phyloP scores from a whole-genome alignment of 2,329 filamentous ascomycete genomes.

The Colletotrichum tropicale region DNA sequence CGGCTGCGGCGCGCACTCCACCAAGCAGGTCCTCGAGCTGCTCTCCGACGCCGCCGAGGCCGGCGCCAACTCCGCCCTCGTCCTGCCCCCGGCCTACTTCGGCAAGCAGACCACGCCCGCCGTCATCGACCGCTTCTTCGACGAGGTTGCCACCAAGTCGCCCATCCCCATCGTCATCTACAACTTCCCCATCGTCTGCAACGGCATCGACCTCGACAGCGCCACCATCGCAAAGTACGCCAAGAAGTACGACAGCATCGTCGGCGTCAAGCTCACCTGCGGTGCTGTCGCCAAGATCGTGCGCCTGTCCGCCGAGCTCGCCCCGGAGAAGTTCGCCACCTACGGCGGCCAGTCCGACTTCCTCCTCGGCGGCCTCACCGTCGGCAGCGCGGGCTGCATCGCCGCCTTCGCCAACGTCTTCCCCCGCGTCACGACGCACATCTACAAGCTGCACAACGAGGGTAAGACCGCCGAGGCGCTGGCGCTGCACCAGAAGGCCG shows the following conservation, averaged over 20 bases:
- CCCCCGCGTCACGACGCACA: slow-evolving; percentile 57
- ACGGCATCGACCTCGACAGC: slow-evolving; percentile 71
- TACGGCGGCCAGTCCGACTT: slow-evolving; percentile 79
- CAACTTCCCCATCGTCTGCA: slow-evolving; percentile 73
- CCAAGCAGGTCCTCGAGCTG: slow-evolving; percentile 65
- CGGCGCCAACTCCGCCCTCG: slow-evolving; percentile 65
- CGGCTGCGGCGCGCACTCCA: slow-evolving; percentile 68
- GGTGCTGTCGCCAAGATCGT: slow-evolving; percentile 75
- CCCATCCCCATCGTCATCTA: slow-evolving; percentile 67
- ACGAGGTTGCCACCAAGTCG: slow-evolving; percentile 56
- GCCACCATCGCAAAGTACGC: slow-evolving; percentile 62
- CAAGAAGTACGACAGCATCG: slow-evolving; percentile 53
- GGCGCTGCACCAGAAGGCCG: slow-evolving; percentile 63
- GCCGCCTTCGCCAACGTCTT: slow-evolving; percentile 69
- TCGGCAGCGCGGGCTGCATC: slow-evolving; percentile 64
- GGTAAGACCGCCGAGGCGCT: slow-evolving; percentile 64
- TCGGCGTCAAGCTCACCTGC: slow-evolving; percentile 71
- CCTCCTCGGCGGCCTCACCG: slow-evolving; percentile 63
- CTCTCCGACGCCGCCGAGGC: slow-evolving; percentile 62
- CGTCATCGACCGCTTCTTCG: slow-evolving; percentile 65
- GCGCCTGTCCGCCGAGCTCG: slow-evolving; percentile 57
- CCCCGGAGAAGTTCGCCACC: slow-evolving; percentile 63
- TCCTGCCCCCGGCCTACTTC: slow-evolving; percentile 69
- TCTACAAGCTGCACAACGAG: slow-evolving; percentile 66
- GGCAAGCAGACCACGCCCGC: slow-evolving; percentile 63